Conservation (phyloP, 2,329 filamentous ascomycete genomes). For the Magnaporthiopsis incrustans region DNA sequence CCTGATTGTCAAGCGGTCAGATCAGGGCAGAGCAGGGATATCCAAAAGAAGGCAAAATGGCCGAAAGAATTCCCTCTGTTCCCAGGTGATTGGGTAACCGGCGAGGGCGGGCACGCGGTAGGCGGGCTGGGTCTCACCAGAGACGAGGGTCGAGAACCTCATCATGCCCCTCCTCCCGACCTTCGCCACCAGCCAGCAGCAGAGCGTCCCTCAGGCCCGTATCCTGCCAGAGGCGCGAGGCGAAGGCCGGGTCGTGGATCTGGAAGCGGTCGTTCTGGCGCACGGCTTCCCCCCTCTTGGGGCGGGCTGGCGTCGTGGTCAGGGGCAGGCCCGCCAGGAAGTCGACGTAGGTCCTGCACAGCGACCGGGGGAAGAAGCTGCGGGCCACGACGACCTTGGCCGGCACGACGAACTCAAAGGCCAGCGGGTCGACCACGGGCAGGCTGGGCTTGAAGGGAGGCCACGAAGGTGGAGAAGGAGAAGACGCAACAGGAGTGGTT, state of each 20-base stretch:
- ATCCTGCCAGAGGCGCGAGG: slow-evolving; percentile 64
- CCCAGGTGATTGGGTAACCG: neutral
- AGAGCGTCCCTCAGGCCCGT: slow-evolving; percentile 64
- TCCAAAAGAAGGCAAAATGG: neutral
- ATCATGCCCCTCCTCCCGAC: neutral
- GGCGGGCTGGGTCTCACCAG: neutral
- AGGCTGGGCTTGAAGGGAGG: slow-evolving; percentile 62
- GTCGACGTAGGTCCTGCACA: slow-evolving; percentile 69
- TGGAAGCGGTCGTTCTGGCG: slow-evolving; percentile 88
- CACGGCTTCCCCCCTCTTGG: slow-evolving; percentile 72
- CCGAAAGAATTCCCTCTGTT: neutral
- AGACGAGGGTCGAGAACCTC: neutral
- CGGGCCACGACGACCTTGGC: slow-evolving; percentile 66
- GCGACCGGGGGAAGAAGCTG: slow-evolving; percentile 64
- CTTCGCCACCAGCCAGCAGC: slow-evolving; percentile 26
- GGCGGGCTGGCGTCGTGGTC: slow-evolving; percentile 68
- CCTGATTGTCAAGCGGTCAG: slow-evolving; percentile 38
- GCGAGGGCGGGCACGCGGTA: neutral
- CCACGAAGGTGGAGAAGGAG: slow-evolving; percentile 41
- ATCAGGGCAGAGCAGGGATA: neutral
- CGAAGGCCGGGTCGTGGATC: slow-evolving; percentile 67
- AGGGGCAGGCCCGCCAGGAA: slow-evolving; percentile 65
- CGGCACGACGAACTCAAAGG: slow-evolving; percentile 43
- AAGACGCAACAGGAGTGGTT: slow-evolving; percentile 6
- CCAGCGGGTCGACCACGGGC: slow-evolving; percentile 52